A percentile compares a stretch with the other conserved stretches of the same genome.
These are phyloP conservation scores for Backusella luteola DNA, from an alignment of 192 early-diverging fungal genomes.

Conservation along the genomic window DNA sequence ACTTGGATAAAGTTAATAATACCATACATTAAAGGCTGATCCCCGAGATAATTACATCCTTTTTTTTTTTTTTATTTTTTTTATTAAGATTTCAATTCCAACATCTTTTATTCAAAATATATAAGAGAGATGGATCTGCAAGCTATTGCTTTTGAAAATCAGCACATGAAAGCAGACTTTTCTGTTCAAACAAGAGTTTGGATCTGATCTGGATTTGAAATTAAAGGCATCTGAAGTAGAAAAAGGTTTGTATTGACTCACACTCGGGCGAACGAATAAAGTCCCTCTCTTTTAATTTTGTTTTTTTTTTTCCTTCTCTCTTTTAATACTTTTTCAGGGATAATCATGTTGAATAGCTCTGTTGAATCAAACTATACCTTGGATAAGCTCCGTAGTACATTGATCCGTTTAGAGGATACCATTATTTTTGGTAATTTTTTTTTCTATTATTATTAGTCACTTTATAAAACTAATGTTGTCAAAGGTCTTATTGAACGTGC, in stretches of 20 bases:
- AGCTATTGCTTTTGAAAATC: not conserved
- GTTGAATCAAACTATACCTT: constrained; percentile 12
- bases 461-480: not conserved
- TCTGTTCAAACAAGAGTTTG: too few species aligned
- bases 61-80: too few species aligned
- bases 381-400: constrained; percentile 61
- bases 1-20: too few species aligned
- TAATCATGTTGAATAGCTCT: not conserved
- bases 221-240: not conserved
- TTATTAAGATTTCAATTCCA: too few species aligned
- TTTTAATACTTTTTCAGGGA: not conserved
- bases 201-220: constrained; percentile 1
- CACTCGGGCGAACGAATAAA: not conserved
- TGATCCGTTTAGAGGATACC: constrained; percentile 95
- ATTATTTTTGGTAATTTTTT: constrained; percentile 76
- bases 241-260: not conserved
- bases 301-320: too few species aligned
- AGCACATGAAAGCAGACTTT: too few species aligned
- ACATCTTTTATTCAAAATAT: too few species aligned
- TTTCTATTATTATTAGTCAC: too few species aligned
- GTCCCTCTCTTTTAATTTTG: not conserved
- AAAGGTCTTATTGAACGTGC: constrained; percentile 90
- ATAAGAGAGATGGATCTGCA: too few species aligned
- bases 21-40: too few species aligned
- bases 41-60: too few species aligned